Evolutionary conservation across 805 yeast species (phyloP).

Genomic region (Yueomyces sinensis): DNA sequence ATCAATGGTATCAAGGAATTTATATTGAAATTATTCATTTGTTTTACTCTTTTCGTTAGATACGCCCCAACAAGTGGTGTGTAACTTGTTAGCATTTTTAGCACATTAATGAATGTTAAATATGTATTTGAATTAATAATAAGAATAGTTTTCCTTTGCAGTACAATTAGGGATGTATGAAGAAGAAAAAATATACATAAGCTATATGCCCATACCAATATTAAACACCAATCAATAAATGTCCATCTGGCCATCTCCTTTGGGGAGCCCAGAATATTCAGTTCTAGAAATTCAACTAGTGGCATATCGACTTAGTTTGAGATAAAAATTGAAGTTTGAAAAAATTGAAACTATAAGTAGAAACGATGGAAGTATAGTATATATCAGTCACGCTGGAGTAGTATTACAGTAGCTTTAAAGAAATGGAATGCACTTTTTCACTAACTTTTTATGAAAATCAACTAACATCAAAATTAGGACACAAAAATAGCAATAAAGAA

Average conservation of each 20-base stretch:
- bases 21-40: neutral
- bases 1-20: constrained; percentile 5
- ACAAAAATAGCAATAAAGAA: too few species aligned
- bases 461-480: too few species aligned
- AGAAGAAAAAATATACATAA: constrained; percentile 3
- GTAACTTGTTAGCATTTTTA: constrained; percentile 5
- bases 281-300: constrained; percentile 6
- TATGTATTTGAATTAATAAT: constrained; percentile 1
- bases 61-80: constrained; percentile 9
- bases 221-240: constrained; percentile 6
- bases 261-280: constrained; percentile 14
- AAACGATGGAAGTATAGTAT: too few species aligned
- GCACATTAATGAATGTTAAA: neutral
- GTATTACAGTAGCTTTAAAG: too few species aligned
- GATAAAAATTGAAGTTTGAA: too few species aligned
- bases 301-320: too few species aligned
- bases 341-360: too few species aligned
- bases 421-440: too few species aligned
- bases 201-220: constrained; percentile 2
- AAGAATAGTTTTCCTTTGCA: neutral
- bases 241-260: constrained; percentile 5
- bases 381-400: too few species aligned
- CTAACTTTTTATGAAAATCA: too few species aligned
- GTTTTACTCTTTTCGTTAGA: neutral
- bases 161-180: constrained; percentile 2